A percentile compares a stretch with the other conserved stretches of the same genome.
These are phyloP conservation scores for Hymenoscyphus infarciens DNA, from an alignment of 2,329 filamentous ascomycete genomes.

Conservation along the genomic window DNA sequence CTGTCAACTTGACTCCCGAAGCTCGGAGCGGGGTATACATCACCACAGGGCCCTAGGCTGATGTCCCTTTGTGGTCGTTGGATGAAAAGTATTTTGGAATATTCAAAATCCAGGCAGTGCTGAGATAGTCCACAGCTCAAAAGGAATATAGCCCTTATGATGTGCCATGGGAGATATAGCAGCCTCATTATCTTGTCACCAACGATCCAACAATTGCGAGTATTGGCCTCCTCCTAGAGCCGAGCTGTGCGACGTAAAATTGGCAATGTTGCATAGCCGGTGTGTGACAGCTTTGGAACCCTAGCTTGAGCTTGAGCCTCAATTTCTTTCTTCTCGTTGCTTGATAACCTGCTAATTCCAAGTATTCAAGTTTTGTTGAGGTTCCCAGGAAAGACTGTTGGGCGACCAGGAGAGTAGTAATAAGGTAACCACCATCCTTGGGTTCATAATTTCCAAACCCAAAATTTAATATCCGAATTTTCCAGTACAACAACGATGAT, in stretches of 20 bases:
- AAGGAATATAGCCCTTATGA: neutral
- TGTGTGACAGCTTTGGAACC: neutral
- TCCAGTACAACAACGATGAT: neutral
- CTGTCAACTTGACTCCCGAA: neutral
- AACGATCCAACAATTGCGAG: neutral
- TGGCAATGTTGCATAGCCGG: neutral
- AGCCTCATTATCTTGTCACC: neutral
- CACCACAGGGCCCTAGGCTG: neutral
- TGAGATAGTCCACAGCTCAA: neutral
- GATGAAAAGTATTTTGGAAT: neutral
- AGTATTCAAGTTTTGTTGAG: neutral
- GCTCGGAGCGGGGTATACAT: neutral
- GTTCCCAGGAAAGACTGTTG: neutral
- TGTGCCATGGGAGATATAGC: neutral
- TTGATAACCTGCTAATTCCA: neutral
- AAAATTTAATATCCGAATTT: neutral
- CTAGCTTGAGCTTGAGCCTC: neutral
- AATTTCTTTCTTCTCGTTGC: neutral
- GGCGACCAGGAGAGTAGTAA: neutral
- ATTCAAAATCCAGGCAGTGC: neutral
- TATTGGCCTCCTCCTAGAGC: neutral
- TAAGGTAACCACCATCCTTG: neutral
- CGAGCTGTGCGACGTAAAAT: neutral
- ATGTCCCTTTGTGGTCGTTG: neutral
- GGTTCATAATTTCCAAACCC: neutral